Evolutionary conservation across 495 filamentous ascomycete genomes (phyloP), one percentile per base, ranked within the genome.

Genomic region (Trichoderma reesei): DNA sequence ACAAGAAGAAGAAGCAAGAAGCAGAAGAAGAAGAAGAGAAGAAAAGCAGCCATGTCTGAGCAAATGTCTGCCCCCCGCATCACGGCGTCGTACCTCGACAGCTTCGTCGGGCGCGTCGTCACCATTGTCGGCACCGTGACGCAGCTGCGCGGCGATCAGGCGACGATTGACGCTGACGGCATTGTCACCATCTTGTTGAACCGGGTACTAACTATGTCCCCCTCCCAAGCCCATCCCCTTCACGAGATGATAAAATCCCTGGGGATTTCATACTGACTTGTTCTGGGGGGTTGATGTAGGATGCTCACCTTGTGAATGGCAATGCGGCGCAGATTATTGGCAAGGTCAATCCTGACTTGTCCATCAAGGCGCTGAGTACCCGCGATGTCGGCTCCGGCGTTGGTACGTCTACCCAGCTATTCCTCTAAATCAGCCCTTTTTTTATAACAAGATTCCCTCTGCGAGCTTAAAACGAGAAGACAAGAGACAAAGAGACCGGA

Each of bases 271-370:
- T 5, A 44, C 16, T 41, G 34, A 65, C 64, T 67, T 63, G 71
- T 63, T 65, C 65, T 66, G 38, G 37, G 37, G 64, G 36, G 34
- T 34, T 34, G 7, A 44, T 7, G 13, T 48, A 91, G 82, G 92
- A 96, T 66, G 82, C 84, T 39, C 90, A 96, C 72, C 76, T 98
- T 44, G 80, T 84, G 61, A 80, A 90, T 72, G 87, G 89, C 61
- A 90, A 90, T 73, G 83, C 89, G 54, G 86, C 89, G 18, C 95
- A 98, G 76, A 76, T 98, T 65, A 87, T 98, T 48, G 95, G 92
- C 62, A 97, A 94, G 75, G 92, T 98, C 63, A 86, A 91, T 67
- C 78, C 79, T 67, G 91, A 95, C 69, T 75, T 94, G 46, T 85
- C 83, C 16, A 73, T 98, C 56, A 88, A 87, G 68, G 87, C 91